Evolutionary conservation across 148 eudicot genomes (phyloP), one percentile per base, ranked within the genome.

Genomic region (Dysphania ambrosioides): DNA sequence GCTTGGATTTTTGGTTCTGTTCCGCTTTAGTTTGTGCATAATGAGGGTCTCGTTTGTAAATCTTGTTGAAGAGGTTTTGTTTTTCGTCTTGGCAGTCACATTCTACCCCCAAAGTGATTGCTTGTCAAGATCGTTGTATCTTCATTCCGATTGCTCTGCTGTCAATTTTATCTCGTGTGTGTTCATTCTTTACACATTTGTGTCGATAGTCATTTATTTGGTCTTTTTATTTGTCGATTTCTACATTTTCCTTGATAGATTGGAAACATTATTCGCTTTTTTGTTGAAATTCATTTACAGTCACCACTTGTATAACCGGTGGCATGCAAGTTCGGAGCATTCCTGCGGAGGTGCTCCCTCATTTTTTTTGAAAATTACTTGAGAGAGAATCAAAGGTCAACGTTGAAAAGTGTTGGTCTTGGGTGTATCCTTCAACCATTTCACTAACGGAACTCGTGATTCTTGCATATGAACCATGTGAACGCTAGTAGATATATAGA

Each of bases 11-110:
- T 79, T 57, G 38, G 70, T 77, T 68, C 5, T 30, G 61, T 55
- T 30, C 72, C n/a, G 27, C 30, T 10, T 2, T 55, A 42, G 74
- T 79, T 55, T 80, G 82, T 80, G 79, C 78, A 80, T 75, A 80
- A 55, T 19, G 74, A 68, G 76, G n/a, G 56, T 47, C 63, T 75
- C 68, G 1, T 66, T 64, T 80, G 79, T 80, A 80, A 71, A 80
- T 80, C 79, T 23, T n/a, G 69, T 64, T 66, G 76, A 57, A 67
- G 78, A 79, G 72, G 32, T 80, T 47, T n/a, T 75, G 65, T 75
- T 49, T 41, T 13, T 75, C 79, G 59, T 65, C 58, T 35, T 42
- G 31, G 40, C 49, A 9, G 35, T 47, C 56, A 57, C 41, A 40
- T 72, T 72, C 31, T 23, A 18, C 27, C 15, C 34, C 72, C 47